Base-by-base conservation (phyloP, 2,329 filamentous ascomycete species). In the Aspergillus ibericus region DNA sequence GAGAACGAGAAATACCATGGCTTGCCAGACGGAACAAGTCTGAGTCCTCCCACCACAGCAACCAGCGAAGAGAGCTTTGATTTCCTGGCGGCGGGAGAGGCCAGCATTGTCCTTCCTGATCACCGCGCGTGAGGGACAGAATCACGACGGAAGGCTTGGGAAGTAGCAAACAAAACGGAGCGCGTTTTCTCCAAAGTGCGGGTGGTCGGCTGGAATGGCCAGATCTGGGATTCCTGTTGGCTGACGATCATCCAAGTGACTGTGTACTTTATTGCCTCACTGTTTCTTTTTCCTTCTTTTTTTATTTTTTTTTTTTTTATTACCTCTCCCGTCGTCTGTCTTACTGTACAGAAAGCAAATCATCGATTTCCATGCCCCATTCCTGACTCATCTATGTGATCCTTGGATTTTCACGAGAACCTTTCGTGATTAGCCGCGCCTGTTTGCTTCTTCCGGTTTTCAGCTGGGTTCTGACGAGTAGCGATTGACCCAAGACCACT, bases 1-100 rank as follows among this genome's bases (percentile, higher is more conserved):
- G 59, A 58, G 34, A 61, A 55, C 7, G 58, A 62, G 32, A 61
- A 59, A 20, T 32, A 47, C 18, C 29, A 54, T 42, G 47, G 40
- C 36, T 54, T 40, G 16, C 22, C 44, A 9, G 58, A 61, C n/a
- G 58, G 40, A 5, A 51, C 48, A 9, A 66, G 65, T 40, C 69
- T 72, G 18, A 78, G 73, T 65, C 71, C 74, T 38, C 72, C 71
- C 9, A 72, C 66, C 49, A 79, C 77, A 49, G 71, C 71, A 22
- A 74, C 75, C 16, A 81, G 78, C 58, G 77, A 80, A 62, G 78
- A 80, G 62, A 80, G 78, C 63, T 81, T 80, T 67, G 78, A 80
- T 69, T 66, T 79, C 59, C 66, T 80, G 54, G 73, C 74, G 5
- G 71, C 70, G 53, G 76, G 76, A 4, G 78, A 80, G 67, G 78